These are phyloP conservation scores for Emmonsiellopsis sp. DNA, from an alignment of 2,329 filamentous ascomycete species.

Conservation along the genomic window DNA sequence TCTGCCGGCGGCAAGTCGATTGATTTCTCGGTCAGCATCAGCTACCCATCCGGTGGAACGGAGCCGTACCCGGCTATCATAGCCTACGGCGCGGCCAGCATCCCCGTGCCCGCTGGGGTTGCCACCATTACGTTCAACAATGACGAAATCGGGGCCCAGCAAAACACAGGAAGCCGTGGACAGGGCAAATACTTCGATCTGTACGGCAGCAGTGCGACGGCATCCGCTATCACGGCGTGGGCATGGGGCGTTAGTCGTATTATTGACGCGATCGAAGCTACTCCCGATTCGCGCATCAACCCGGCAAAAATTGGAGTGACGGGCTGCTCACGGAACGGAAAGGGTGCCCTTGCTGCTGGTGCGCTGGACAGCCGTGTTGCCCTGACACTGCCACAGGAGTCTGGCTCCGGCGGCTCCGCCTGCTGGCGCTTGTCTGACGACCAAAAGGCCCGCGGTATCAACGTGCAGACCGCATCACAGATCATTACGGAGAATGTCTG, in stretches of 20 bases:
- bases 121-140: conserved; percentile 52
- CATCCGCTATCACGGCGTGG: conserved; percentile 53
- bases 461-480: conserved; percentile 51
- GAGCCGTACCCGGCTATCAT: conserved; percentile 50
- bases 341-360: conserved; percentile 53
- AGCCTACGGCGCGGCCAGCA: conserved; percentile 44
- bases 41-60: conserved; percentile 20
- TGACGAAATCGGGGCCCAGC: conserved; percentile 47
- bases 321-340: conserved; percentile 56
- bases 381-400: conserved; percentile 54
- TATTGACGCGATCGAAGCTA: conserved; percentile 49
- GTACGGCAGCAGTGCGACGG: conserved; percentile 46
- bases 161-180: conserved; percentile 38
- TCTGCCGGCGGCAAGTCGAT: conserved; percentile 36
- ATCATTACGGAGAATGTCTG: conserved; percentile 55
- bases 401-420: conserved; percentile 50
- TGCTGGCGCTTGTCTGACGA: conserved; percentile 50
- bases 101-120: conserved; percentile 47
- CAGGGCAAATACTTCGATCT: conserved; percentile 51
- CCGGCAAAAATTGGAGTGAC: conserved; percentile 45
- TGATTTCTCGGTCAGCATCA: conserved; percentile 37
- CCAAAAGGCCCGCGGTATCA: conserved; percentile 43
- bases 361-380: conserved; percentile 51
- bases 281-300: conserved; percentile 40
- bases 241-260: conserved; percentile 54